Percentiles rank a stretch among this genome's conserved stretches.
Evolutionary conservation across 2,329 filamentous ascomycete species (phyloP).

Genomic region (Corniculantispora saksenae): DNA sequence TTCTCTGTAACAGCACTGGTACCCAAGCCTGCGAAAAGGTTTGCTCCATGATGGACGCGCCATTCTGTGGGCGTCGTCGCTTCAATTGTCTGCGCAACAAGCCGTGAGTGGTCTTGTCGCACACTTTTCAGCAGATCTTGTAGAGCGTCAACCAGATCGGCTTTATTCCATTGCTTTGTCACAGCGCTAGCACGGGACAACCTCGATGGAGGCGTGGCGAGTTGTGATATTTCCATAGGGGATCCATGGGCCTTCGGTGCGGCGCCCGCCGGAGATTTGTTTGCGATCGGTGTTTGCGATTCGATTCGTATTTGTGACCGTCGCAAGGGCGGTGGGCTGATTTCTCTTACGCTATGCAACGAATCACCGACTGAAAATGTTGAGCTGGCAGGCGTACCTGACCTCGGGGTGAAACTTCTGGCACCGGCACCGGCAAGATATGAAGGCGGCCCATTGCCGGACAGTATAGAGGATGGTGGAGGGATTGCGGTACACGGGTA

Average conservation of each 20-base stretch:
- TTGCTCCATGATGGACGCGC: constrained; percentile 43
- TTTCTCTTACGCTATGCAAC: constrained; percentile 10
- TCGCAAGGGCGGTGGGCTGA: constrained; percentile 33
- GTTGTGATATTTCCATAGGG: constrained; percentile 6
- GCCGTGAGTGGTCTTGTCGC: constrained; percentile 45
- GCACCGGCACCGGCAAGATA: not conserved
- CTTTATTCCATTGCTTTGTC: not conserved
- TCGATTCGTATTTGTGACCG: constrained; percentile 21
- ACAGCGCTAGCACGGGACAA: not conserved
- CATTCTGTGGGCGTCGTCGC: constrained; percentile 44
- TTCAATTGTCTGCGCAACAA: constrained; percentile 47
- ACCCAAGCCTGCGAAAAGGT: constrained; percentile 50
- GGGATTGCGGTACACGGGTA: not conserved
- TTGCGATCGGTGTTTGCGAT: not conserved
- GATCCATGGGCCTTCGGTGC: constrained; percentile 13
- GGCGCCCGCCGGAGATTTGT: constrained; percentile 18
- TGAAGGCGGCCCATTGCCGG: constrained; percentile 12
- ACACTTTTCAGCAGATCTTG: constrained; percentile 44
- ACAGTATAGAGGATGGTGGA: not conserved
- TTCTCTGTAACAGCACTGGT: constrained; percentile 37
- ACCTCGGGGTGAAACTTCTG: not conserved
- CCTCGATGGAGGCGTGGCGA: constrained; percentile 20
- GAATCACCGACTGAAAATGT: not conserved
- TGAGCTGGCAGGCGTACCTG: constrained; percentile 3
- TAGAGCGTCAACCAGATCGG: constrained; percentile 28